A percentile compares a stretch with the other conserved stretches of the same genome.
Evolutionary conservation across 208 protist genomes (phyloP).

Genomic region (Tritrichomonas musculus): DNA sequence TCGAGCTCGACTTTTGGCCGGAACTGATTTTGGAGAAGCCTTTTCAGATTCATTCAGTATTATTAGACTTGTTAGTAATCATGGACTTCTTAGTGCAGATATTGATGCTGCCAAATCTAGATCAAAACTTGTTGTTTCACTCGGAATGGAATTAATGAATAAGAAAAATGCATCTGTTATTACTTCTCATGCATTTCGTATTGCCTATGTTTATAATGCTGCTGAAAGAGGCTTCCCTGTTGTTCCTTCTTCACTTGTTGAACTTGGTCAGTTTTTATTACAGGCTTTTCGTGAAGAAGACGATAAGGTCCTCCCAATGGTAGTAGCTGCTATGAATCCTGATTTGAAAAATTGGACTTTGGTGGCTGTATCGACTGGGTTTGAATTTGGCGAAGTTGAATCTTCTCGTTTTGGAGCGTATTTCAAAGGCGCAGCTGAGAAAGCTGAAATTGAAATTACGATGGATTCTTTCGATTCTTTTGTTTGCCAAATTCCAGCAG

Average conservation of each 20-base stretch:
- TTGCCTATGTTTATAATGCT: background rate
- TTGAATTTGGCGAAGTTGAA: background rate
- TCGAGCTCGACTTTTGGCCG: background rate
- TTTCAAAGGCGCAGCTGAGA: background rate
- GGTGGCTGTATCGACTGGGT: background rate
- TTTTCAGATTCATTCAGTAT: background rate
- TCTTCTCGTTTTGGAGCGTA: background rate
- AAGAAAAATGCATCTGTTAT: background rate
- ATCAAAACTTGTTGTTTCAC: background rate
- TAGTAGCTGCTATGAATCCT: background rate
- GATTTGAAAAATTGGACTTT: background rate
- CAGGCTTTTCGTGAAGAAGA: background rate
- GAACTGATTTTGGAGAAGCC: background rate
- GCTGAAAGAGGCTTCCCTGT: background rate
- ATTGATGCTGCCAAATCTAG: background rate
- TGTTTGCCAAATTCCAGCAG: constrained; percentile 17
- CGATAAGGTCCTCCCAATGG: background rate
- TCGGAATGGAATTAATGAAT: background rate
- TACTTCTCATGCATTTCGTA: background rate
- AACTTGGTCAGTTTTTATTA: background rate
- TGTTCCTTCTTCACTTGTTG: background rate
- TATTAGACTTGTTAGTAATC: background rate
- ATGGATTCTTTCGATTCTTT: constrained; percentile 27
- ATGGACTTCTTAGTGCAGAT: background rate
- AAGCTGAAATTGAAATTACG: background rate